Evolutionary conservation across 2,329 filamentous ascomycete species (phyloP).

Genomic region (Penicillium occitanis): DNA sequence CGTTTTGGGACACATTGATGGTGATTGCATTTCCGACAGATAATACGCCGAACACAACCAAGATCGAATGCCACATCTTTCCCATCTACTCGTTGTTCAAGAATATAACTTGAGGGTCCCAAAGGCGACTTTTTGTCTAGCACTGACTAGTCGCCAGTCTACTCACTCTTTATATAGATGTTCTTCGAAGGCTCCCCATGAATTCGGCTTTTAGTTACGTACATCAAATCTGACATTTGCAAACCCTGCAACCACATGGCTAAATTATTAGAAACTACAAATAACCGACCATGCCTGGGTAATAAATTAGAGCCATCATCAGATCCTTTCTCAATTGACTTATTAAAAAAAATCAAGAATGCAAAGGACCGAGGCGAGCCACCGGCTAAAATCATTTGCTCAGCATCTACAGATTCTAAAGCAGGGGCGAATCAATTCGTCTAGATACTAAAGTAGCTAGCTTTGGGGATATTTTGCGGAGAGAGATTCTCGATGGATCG

Average conservation of each 20-base stretch:
- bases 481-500: not conserved
- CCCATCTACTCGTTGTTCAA: not conserved
- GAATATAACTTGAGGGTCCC: not conserved
- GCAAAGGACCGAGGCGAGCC: not conserved
- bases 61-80: not conserved
- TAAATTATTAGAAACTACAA: not conserved
- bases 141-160: not conserved
- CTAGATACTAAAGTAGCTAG: not conserved
- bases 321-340: not conserved
- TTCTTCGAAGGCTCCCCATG: not conserved
- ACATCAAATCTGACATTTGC: not conserved
- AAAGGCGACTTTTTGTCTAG: not conserved
- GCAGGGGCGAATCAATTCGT: not conserved
- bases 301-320: not conserved
- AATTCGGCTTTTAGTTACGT: not conserved
- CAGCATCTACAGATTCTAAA: not conserved
- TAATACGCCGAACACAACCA: not conserved
- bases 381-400: not conserved
- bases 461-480: not conserved
- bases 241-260: not conserved
- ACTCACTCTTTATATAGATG: not conserved
- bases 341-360: not conserved
- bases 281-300: not conserved
- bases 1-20: slow-evolving; percentile 22
- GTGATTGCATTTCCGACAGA: not conserved